Evolutionary conservation across 768 basidiomycete species (phyloP), one percentile per base, ranked within the genome.

Genomic region (Leccinum boreale): DNA sequence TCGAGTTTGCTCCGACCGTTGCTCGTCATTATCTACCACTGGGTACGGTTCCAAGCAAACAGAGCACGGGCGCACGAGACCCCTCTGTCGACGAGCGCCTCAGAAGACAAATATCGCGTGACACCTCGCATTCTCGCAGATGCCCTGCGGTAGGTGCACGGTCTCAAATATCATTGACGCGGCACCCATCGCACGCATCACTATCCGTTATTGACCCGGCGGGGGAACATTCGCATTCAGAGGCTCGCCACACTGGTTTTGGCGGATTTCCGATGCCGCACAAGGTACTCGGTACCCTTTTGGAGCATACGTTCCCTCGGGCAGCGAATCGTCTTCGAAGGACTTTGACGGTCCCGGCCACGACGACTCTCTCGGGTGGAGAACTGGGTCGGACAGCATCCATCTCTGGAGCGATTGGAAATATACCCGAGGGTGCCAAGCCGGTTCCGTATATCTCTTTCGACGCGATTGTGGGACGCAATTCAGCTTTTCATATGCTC

Each of bases 361-460:
- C 89, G 15, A 83, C 77, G 10, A 86, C 92, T 1, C 68, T 87
- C 29, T 60, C 71, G 0, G 71, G 71, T 10, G 65, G 67, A 47
- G 70, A 62, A n/a, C 35, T 71, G 10, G 71, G 70, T 17, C 58
- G 72, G 47, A 68, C 58, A n/a, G 46, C 62, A 14, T 62, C 69
- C n/a, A 57, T 62, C 29, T 50, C 55, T 53, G 62, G 55, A 39
- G 31, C 6, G 11, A 10, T 12, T 10, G 56, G 58, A 12, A 77
- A 72, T 14, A 55, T 66, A 17, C 61, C 67, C 9, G 69, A 71
- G 39, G 81, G 82, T n/a, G 77, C 75, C 50, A 80, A 75, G 61
- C 69, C 74, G 1, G 93, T 89, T 3, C 77, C 89, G 0, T 98
- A 98, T 70, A 87, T 98, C 57, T 81, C 86, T 1, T 98, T 97